Evolutionary conservation across 345 rosid species (phyloP), one percentile per base, ranked within the genome.

Genomic region (Isatis tinctoria): DNA sequence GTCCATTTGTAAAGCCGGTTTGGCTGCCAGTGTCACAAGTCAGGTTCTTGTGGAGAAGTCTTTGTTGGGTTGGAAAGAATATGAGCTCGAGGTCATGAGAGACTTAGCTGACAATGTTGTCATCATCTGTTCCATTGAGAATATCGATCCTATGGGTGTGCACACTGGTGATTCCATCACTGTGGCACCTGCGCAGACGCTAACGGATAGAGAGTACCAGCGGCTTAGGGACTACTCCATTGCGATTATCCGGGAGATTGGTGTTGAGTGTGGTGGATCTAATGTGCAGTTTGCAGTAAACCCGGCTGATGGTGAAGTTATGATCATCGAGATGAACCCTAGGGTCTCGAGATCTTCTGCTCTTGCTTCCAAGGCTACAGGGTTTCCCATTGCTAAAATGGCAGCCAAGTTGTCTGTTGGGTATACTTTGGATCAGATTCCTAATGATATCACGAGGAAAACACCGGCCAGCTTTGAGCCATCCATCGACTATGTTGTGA

Each of bases 391-490:
- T 51, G 99, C 98, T 1, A 92, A 95, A 83, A 95, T 95, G 96
- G 99, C 99, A 30, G 99, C 98, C 33, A 95, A 88, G 86, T 83
- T 95, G 85, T 92, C 99, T 0, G 85, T 95, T 56, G 98, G 99
- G 32, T 95, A 95, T 78, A 67, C 99, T 0, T 76, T 95, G 82
- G 99, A 92, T 76, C 98, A 90, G 81, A 95, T 92, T 87, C 98
- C 99, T 1, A 95, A 92, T 83, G 99, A 95, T 80, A 95, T 95
- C 70, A 95, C 97, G 0, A 95, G 83, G 88, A 95, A 95, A 85
- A 95, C 99, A 5, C 99, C 99, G 0, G 97, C 99, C 52, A 92
- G 99, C 82, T 95, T 95, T 53, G 97, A 95, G 83, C 99, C 99
- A 53, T 95, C 99, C 36, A 92, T 95, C 30, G 99, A 95, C 78